Percentiles rank a stretch among this genome's conserved stretches.
phyloP scores from a whole-genome alignment of 2,329 filamentous ascomycete species.

The Aureobasidium sp. region DNA sequence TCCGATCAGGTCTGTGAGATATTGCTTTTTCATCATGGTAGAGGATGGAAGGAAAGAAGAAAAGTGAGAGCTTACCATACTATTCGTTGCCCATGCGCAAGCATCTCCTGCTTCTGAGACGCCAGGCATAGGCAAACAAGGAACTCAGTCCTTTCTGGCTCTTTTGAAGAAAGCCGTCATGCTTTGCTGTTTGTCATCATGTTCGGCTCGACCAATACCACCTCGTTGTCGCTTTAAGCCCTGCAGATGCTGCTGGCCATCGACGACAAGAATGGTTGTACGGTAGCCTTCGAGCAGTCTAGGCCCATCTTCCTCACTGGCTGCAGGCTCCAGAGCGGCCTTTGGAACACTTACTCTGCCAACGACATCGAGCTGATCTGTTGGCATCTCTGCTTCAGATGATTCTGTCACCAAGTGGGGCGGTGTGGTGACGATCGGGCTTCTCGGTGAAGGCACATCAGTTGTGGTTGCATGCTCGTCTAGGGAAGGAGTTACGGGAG shows the following conservation, averaged over 20 bases:
- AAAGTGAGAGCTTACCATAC: slow-evolving; percentile 23
- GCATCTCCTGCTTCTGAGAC: background rate
- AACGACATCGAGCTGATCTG: background rate
- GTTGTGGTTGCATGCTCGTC: background rate
- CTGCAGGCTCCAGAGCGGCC: background rate
- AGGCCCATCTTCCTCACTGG: background rate
- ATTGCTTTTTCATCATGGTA: slow-evolving; percentile 49
- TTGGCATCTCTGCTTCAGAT: background rate
- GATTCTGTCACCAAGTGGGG: background rate
- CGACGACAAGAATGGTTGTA: slow-evolving; percentile 54
- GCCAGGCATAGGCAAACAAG: background rate
- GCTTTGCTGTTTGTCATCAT: slow-evolving; percentile 68
- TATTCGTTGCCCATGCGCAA: background rate
- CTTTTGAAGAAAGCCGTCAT: slow-evolving; percentile 73
- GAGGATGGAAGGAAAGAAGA: slow-evolving; percentile 16
- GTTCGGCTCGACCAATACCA: slow-evolving; percentile 70
- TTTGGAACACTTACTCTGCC: slow-evolving; percentile 9
- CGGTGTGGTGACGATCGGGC: background rate
- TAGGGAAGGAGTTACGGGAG: background rate
- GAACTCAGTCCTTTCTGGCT: slow-evolving; percentile 34
- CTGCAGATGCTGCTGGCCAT: slow-evolving; percentile 63
- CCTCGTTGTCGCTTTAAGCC: slow-evolving; percentile 72
- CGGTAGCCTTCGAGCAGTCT: slow-evolving; percentile 33
- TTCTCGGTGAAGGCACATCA: background rate
- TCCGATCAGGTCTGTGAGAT: slow-evolving; percentile 83